A percentile compares a stretch with the other conserved stretches of the same genome.
These are phyloP conservation scores for Nitzschia sp. DNA, from an alignment of 108 stramenopile genomes.

Conservation along the genomic window DNA sequence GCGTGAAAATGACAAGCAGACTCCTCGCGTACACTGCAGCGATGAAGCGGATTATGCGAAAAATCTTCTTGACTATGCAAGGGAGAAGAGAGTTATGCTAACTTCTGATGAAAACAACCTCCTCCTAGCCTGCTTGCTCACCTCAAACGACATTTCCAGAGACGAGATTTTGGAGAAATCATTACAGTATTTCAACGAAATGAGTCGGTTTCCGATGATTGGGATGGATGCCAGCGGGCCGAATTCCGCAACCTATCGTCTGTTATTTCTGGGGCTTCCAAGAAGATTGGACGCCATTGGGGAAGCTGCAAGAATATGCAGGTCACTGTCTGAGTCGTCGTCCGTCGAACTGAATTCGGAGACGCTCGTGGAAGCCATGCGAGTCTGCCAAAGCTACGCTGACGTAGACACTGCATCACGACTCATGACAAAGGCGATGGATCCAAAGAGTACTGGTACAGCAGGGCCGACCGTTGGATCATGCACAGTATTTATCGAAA, in stretches of 20 bases:
- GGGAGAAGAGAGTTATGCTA: constrained; percentile 7
- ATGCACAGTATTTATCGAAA: constrained; percentile 21
- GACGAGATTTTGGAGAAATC: constrained; percentile 13
- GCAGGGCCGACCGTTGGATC: constrained; percentile 2
- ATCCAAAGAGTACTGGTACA: background rate
- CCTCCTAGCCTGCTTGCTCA: constrained; percentile 18
- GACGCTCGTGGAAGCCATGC: constrained; percentile 18
- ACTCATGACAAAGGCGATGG: constrained; percentile 16
- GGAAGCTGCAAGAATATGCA: constrained; percentile 24
- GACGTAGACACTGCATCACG: constrained; percentile 13
- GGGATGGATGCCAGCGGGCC: constrained; percentile 14
- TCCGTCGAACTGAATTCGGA: constrained; percentile 18
- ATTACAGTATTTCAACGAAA: constrained; percentile 27
- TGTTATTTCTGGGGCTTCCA: constrained; percentile 29
- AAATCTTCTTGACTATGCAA: constrained; percentile 3
- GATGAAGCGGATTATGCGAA: too few relatives aligned
- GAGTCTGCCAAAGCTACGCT: constrained; percentile 12
- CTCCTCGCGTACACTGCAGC: too few relatives aligned
- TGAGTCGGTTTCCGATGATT: constrained; percentile 13
- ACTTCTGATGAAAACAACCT: constrained; percentile 21
- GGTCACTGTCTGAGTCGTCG: constrained; percentile 2
- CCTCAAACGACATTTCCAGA: background rate
- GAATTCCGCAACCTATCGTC: constrained; percentile 27
- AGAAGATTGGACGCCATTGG: constrained; percentile 17
- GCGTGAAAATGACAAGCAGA: too few relatives aligned